Evolutionary conservation across 257 asterid species (phyloP), one percentile per base, ranked within the genome.

Genomic region (Coffea eugenioides): DNA sequence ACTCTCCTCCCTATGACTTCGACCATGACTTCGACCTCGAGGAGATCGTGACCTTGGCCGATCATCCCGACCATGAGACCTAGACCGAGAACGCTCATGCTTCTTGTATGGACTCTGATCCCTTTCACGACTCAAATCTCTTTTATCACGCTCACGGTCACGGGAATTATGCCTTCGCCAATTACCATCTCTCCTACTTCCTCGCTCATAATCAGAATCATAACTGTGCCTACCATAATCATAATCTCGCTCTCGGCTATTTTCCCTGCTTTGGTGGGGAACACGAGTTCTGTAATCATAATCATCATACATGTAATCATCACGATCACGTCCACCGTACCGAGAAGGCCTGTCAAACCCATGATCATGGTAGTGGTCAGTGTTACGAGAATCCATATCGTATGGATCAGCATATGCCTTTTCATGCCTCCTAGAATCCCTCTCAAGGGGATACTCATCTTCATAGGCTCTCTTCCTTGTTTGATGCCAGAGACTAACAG

Each of bases 161-260:
- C 92, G 93, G 74, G 99, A 94, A 76, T 82, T 97, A 80, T 91
- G 95, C 80, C 93, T 90, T 85, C 92, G 87, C 95, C 97, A 90
- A 71, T 66, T 90, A 83, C 97, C 88, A 57, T 92, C 99, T 90
- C 97, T 89, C 85, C 94, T 87, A 78, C 86, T 84, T 77, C 95
- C 88, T 72, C 93, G 88, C 43, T 96, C 99, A 88, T 96, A 89
- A 82, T 96, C 99, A 79, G 99, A 92, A 86, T 96, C 99, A 85
- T 93, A 91, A 85, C 96, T 89, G 61, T 87, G 92, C 79, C 93
- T 87, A 69, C 94, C 93, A 65, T 93, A 88, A 84, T 92, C 96
- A 80, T 90, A 88, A 86, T 91, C 97, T 80, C 89, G 91, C 83
- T 96, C 98, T 72, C 91, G 91, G 88, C 96, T 94, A 65, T 85